phyloP scores from a whole-genome alignment of 2,329 filamentous ascomycete species.

The Fusarium nelsonii region DNA sequence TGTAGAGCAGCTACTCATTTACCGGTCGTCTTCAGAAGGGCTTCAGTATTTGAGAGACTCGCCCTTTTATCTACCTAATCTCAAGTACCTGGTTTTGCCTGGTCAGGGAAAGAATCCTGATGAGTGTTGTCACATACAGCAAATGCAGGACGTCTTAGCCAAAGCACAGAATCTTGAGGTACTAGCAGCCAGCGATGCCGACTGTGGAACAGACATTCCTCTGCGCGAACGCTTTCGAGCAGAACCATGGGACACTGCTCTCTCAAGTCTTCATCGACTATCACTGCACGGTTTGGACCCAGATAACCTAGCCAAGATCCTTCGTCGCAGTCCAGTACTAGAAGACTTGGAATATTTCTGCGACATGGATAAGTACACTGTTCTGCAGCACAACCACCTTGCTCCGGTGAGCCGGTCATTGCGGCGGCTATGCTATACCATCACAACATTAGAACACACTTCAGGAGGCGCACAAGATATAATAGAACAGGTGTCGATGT shows the following conservation, averaged over 20 bases:
- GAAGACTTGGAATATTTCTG: constrained; percentile 49
- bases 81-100: constrained; percentile 46
- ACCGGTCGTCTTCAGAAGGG: constrained; percentile 46
- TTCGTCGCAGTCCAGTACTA: constrained; percentile 42
- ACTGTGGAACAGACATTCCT: constrained; percentile 46
- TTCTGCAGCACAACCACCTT: constrained; percentile 44
- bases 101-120: constrained; percentile 43
- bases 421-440: constrained; percentile 46
- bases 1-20: constrained; percentile 46
- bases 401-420: constrained; percentile 34
- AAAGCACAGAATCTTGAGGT: constrained; percentile 47
- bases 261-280: constrained; percentile 43
- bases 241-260: constrained; percentile 45
- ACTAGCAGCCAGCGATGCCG: constrained; percentile 44
- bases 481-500: constrained; percentile 43
- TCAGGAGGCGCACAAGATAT: constrained; percentile 41
- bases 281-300: constrained; percentile 47
- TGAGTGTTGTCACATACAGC: constrained; percentile 48
- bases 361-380: constrained; percentile 48
- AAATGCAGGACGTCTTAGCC: constrained; percentile 47
- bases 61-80: constrained; percentile 46
- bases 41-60: constrained; percentile 46
- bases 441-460: constrained; percentile 45
- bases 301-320: constrained; percentile 46
- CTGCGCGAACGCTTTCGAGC: constrained; percentile 44